These are phyloP conservation scores for Colletotrichum agaves DNA, from an alignment of 2,329 filamentous ascomycete genomes.

Conservation along the genomic window DNA sequence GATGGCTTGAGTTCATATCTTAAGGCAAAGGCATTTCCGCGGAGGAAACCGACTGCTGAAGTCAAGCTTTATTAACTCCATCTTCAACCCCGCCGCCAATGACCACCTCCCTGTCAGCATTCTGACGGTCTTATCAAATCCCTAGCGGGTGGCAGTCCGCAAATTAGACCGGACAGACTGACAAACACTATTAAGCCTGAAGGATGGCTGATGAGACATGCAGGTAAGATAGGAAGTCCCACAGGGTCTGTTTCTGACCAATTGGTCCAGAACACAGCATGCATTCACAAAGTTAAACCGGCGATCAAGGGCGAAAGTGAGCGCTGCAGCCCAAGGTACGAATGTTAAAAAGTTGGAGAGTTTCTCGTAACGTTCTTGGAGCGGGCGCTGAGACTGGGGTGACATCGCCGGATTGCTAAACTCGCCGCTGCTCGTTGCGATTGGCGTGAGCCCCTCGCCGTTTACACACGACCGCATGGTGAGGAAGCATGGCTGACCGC, in stretches of 20 bases:
- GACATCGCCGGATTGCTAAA: not conserved
- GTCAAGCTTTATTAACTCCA: constrained; percentile 33
- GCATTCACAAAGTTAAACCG: not conserved
- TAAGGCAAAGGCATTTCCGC: not conserved
- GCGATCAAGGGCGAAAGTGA: not conserved
- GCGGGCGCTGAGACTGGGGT: constrained; percentile 17
- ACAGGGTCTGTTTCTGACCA: constrained; percentile 10
- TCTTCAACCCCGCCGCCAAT: not conserved
- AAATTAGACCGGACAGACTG: not conserved
- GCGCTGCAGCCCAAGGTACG: constrained; percentile 1
- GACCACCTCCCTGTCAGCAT: constrained; percentile 15
- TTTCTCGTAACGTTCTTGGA: constrained; percentile 23
- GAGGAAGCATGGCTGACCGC: constrained; percentile 12
- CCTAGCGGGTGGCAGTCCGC: constrained; percentile 13
- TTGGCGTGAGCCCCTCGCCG: not conserved
- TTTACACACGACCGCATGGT: constrained; percentile 2
- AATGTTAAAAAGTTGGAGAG: not conserved
- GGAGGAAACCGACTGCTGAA: constrained; percentile 6
- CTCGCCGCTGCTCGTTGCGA: not conserved
- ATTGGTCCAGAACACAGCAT: constrained; percentile 23
- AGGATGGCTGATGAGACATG: constrained; percentile 5
- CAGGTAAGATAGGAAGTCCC: constrained; percentile 19
- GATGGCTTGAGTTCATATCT: not conserved
- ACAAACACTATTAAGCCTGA: not conserved
- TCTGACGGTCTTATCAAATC: constrained; percentile 19